A percentile compares a stretch with the other conserved stretches of the same genome.
Evolutionary conservation across 441 rosid genomes (phyloP).

Genomic region (Manihot esculenta): DNA sequence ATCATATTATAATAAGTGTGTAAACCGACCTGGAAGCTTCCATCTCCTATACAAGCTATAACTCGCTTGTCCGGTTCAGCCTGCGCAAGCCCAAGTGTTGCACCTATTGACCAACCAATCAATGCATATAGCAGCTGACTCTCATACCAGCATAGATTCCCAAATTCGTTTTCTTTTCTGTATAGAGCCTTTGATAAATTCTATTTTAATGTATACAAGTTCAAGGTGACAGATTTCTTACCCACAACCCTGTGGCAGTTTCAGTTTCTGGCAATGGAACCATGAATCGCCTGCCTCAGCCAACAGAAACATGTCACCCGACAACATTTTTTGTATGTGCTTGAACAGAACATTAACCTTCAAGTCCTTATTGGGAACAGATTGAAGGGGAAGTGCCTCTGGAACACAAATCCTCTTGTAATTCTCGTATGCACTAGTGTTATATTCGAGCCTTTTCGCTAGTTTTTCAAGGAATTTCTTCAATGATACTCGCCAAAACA

Average conservation of each 20-base stretch:
- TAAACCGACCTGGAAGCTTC: slow-evolving; percentile 10
- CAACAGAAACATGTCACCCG: not conserved
- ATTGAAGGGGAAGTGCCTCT: slow-evolving; percentile 57
- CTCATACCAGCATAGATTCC: not conserved
- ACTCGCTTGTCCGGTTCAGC: slow-evolving; percentile 9
- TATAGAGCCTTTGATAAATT: too few species aligned
- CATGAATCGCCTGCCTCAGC: slow-evolving; percentile 5
- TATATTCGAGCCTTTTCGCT: slow-evolving; percentile 45
- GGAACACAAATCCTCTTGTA: slow-evolving; percentile 60
- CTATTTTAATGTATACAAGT: too few species aligned
- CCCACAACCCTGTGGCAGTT: slow-evolving; percentile 55
- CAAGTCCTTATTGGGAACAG: slow-evolving; percentile 45
- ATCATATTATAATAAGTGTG: too few species aligned
- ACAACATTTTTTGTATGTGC: slow-evolving; percentile 26
- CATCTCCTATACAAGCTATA: slow-evolving; percentile 4
- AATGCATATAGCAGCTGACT: not conserved
- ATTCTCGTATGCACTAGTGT: slow-evolving; percentile 58
- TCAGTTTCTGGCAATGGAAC: slow-evolving; percentile 13
- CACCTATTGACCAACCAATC: slow-evolving; percentile 15
- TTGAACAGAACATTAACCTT: slow-evolving; percentile 60
- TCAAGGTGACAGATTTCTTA: slow-evolving; percentile 24
- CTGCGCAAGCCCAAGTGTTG: slow-evolving; percentile 1
- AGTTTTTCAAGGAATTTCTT: slow-evolving; percentile 58
- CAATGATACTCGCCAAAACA: slow-evolving; percentile 64
- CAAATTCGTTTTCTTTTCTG: not conserved